Evolutionary conservation across 768 basidiomycete genomes (phyloP), one percentile per base, ranked within the genome.

Genomic region (Podaxis sp.): DNA sequence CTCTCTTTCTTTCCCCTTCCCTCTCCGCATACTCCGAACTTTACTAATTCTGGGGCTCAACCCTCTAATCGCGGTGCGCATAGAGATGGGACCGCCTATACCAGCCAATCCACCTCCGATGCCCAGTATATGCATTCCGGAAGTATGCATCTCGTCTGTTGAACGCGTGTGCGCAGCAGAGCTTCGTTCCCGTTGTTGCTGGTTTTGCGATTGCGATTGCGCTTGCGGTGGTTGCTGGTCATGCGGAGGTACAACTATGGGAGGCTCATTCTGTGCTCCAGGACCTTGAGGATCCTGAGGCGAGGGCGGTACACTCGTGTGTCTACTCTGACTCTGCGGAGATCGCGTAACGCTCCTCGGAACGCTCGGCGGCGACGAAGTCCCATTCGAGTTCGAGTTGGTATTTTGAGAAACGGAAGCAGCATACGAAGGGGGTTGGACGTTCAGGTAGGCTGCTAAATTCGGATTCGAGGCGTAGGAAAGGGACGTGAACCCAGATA

Each of bases 341-440:
- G 44, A 59, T 37, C 46, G 46, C 11, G 53, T 55, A 7, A 50
- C 38, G 55, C n/a, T 50, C 41, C 68, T 72, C 20, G 75, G 72
- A 13, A 70, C 67, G 53, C 72, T 72, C 4, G 68, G 74, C 22
- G 70, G 69, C 20, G 58, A 60, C 1, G 66, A 58, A 10, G 52
- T 63, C 17, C 65, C 59, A 38, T 65, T 60, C 15, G 41, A 40
- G 33, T 65, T 60, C 15, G 41, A 40, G 49, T 60, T 58, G 2
- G 64, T 68, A 28, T 67, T 52, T 22, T 63, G 58, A 10, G 73
- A 70, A 13, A 72, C 65, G 11, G 73, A 73, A 4, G 67, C 69
- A 24, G 71, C 67, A 62, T 77, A 75, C 6, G 73, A 75, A 15
- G 75, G 74, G 50, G 75, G 72, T 13, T 71, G 67, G 24, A 56